These are phyloP conservation scores for Leucocoprinus sp. DNA, from an alignment of 768 basidiomycete species.

Conservation along the genomic window DNA sequence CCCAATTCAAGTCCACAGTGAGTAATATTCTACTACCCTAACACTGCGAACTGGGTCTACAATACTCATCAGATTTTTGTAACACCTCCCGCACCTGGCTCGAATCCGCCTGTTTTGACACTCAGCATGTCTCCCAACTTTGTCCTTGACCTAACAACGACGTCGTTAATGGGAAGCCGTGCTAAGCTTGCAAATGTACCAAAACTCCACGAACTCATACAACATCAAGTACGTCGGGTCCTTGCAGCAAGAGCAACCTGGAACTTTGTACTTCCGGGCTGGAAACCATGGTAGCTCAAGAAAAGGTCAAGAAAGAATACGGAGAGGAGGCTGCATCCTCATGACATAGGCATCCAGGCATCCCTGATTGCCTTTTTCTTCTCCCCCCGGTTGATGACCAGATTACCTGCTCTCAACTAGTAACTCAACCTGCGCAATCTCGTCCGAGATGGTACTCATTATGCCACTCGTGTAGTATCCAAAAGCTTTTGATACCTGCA, in stretches of 20 bases:
- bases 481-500: background rate
- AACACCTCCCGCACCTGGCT: conserved; percentile 47
- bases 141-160: conserved; percentile 77
- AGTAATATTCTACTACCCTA: conserved; percentile 17
- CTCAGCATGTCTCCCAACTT: conserved; percentile 81
- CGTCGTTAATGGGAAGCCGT: conserved; percentile 88
- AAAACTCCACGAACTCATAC: conserved; percentile 91
- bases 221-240: conserved; percentile 68
- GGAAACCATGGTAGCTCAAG: conserved; percentile 26
- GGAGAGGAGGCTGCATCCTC: conserved; percentile 19
- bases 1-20: conserved; percentile 63
- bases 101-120: conserved; percentile 52
- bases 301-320: conserved; percentile 25
- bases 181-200: conserved; percentile 98
- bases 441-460: background rate
- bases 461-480: conserved; percentile 3
- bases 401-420: background rate
- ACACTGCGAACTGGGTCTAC: conserved; percentile 6
- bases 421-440: background rate
- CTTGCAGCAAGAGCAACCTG: conserved; percentile 54
- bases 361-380: background rate
- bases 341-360: background rate
- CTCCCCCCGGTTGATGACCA: background rate
- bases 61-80: conserved; percentile 43
- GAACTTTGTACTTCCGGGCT: conserved; percentile 67